These are phyloP conservation scores for Rhododendron ovatum DNA, from an alignment of 148 eudicot genomes.

Conservation along the genomic window DNA sequence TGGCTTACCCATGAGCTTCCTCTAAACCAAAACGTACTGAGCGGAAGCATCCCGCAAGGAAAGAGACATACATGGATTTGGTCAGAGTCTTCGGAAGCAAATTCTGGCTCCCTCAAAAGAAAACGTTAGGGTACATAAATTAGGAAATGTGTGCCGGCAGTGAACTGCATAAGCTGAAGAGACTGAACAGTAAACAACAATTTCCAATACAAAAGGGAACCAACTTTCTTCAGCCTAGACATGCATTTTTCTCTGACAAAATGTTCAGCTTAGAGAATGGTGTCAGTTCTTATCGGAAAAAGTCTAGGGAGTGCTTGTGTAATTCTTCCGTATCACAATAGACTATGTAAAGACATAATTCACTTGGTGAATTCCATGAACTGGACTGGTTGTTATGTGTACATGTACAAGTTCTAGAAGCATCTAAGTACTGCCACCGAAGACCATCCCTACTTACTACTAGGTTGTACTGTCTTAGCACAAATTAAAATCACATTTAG, in stretches of 20 bases:
- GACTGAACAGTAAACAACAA: neutral
- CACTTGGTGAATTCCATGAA: neutral
- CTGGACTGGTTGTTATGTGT: neutral
- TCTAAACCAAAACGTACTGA: constrained; percentile 96
- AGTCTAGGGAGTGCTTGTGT: neutral
- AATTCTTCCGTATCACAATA: neutral
- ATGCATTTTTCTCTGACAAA: neutral
- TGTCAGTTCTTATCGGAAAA: too few species aligned
- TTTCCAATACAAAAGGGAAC: neutral
- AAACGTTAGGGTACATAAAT: neutral
- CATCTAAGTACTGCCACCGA: neutral
- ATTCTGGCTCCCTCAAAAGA: constrained; percentile 34
- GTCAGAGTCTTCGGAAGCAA: constrained; percentile 57
- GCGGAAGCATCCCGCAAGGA: constrained; percentile 98
- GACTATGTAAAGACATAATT: neutral
- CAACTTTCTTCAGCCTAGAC: constrained; percentile 5
- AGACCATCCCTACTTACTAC: neutral
- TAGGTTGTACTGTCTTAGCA: neutral
- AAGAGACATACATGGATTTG: constrained; percentile 89
- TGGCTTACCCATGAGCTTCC: constrained; percentile 97
- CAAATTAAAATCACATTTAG: neutral
- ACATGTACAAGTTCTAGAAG: neutral
- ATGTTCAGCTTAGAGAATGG: neutral
- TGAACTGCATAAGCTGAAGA: neutral
- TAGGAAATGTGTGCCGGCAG: neutral